Evolutionary conservation across 352 stramenopile species (phyloP).

Genomic region (Globisporangium carolinianum): DNA sequence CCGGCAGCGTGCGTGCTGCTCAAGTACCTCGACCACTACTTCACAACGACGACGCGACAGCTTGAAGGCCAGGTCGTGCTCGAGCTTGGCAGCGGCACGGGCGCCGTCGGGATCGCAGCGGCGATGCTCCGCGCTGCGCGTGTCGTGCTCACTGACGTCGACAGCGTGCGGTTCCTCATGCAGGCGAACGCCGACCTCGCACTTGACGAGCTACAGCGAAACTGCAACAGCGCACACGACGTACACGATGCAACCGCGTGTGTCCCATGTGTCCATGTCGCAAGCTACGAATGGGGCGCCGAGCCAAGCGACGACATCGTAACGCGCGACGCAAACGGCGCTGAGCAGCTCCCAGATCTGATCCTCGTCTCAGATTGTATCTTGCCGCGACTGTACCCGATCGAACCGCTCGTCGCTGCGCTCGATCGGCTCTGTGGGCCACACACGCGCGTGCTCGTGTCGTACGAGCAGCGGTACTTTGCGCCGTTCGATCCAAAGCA

Average conservation of each 20-base stretch:
- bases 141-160: constrained; percentile 90
- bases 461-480: constrained; percentile 85
- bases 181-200: constrained; percentile 74
- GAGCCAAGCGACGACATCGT: constrained; percentile 29
- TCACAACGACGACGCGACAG: constrained; percentile 4
- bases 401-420: constrained; percentile 90
- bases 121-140: constrained; percentile 74
- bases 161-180: constrained; percentile 86
- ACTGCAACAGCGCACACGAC: too few species aligned
- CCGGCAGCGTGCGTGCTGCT: constrained; percentile 73
- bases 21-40: constrained; percentile 71
- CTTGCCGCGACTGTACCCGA: constrained; percentile 93
- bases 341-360: constrained; percentile 41
- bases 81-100: constrained; percentile 90
- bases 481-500: constrained; percentile 72
- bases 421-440: constrained; percentile 59
- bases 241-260: constrained; percentile 10
- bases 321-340: background rate
- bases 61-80: constrained; percentile 54
- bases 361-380: constrained; percentile 95
- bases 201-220: constrained; percentile 17
- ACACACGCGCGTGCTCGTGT: constrained; percentile 68
- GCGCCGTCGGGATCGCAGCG: constrained; percentile 85
- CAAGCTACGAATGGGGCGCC: constrained; percentile 89
- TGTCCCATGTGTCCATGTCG: constrained; percentile 39